These are phyloP conservation scores for Ottelia alismoides DNA, from an alignment of 106 monocot genomes.

Conservation along the genomic window DNA sequence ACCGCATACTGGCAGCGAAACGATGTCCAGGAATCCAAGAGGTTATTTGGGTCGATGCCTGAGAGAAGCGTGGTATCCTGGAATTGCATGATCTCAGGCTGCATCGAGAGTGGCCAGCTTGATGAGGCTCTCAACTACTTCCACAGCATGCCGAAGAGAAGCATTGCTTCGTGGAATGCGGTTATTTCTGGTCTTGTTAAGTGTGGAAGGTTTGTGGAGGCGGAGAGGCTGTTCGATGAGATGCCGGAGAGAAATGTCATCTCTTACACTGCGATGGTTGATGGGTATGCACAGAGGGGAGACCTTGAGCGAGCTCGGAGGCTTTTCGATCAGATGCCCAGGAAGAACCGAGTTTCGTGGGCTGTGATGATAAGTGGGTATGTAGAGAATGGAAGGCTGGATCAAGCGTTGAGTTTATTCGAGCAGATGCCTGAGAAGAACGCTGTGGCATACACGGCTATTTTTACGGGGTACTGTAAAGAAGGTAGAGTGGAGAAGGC, in stretches of 20 bases:
- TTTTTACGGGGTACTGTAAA: constrained; percentile 16
- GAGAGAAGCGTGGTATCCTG: constrained; percentile 15
- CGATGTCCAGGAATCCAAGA: constrained; percentile 4
- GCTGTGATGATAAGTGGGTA: constrained; percentile 25
- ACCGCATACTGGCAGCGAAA: constrained; percentile 9
- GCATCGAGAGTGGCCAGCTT: constrained; percentile 3
- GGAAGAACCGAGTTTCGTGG: constrained; percentile 16
- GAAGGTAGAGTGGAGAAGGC: constrained; percentile 17
- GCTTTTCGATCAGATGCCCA: constrained; percentile 16
- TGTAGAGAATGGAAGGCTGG: constrained; percentile 15
- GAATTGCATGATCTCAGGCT: constrained; percentile 20
- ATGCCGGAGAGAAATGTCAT: constrained; percentile 23
- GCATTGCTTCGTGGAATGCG: constrained; percentile 19
- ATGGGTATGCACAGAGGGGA: constrained; percentile 10
- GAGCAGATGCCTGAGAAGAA: constrained; percentile 14
- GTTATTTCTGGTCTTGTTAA: constrained; percentile 19
- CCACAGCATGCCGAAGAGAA: constrained; percentile 6
- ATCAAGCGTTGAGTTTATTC: constrained; percentile 9
- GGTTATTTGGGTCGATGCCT: constrained; percentile 17
- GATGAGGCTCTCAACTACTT: constrained; percentile 16
- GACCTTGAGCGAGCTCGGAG: constrained; percentile 6
- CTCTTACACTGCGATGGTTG: constrained; percentile 21
- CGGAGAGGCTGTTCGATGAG: constrained; percentile 18
- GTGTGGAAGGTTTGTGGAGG: constrained; percentile 9
- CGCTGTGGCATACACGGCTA: constrained; percentile 12